phyloP scores from a whole-genome alignment of 2,329 filamentous ascomycete genomes.

The Aspergillus sp. region DNA sequence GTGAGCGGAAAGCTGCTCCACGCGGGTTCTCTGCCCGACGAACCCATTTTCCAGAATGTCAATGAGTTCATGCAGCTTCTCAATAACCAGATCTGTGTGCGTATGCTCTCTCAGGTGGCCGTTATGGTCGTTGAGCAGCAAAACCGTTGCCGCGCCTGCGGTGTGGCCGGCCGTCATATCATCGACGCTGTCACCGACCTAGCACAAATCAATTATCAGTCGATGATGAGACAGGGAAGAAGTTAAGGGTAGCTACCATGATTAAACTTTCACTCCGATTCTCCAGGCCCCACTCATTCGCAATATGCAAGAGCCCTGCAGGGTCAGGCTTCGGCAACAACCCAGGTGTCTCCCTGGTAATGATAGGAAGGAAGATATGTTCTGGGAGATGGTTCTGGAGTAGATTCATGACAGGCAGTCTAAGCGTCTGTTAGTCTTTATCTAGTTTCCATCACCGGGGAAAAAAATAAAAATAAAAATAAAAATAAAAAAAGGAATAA shows the following conservation, averaged over 20 bases:
- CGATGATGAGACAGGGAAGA: not conserved
- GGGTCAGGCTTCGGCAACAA: conserved; percentile 76
- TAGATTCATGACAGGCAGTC: conserved; percentile 44
- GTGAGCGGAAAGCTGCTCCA: conserved; percentile 17
- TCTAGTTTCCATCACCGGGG: not conserved
- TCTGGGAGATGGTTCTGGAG: conserved; percentile 70
- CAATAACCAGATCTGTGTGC: conserved; percentile 74
- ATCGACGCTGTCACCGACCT: conserved; percentile 76
- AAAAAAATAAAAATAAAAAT: not conserved
- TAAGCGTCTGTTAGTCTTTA: conserved; percentile 14
- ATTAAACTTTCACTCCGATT: conserved; percentile 45
- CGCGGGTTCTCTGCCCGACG: conserved; percentile 45
- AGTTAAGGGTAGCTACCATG: conserved; percentile 28
- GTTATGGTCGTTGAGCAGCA: conserved; percentile 84
- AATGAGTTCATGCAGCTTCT: conserved; percentile 72
- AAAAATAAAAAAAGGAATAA: not conserved
- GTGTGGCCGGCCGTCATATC: conserved; percentile 85
- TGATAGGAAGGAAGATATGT: conserved; percentile 71
- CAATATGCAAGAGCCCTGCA: conserved; percentile 84
- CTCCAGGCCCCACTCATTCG: conserved; percentile 68
- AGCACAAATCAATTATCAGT: conserved; percentile 2
- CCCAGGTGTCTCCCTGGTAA: conserved; percentile 75
- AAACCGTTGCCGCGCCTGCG: conserved; percentile 86
- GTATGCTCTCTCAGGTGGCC: conserved; percentile 66
- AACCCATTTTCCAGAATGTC: conserved; percentile 74